Percentiles rank a stretch among this genome's conserved stretches.
Conservation (phyloP, 768 basidiomycete species). For the Termitomyces sp. region DNA sequence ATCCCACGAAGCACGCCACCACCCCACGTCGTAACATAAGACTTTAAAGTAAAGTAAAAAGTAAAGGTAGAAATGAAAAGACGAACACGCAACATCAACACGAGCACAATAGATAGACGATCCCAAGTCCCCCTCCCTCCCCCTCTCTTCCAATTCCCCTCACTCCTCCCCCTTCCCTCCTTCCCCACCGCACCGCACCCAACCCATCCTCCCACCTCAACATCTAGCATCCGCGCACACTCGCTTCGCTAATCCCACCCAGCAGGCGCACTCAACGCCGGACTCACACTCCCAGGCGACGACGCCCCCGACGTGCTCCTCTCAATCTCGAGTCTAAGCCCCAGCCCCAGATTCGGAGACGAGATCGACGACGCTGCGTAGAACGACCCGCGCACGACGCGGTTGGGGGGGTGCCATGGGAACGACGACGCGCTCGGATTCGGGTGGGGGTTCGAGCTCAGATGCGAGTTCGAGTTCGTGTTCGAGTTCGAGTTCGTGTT, state of each 20-base stretch:
- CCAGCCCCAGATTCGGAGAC: conserved; percentile 14
- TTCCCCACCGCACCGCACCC: no score
- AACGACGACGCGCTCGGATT: no score
- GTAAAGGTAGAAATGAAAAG: background rate
- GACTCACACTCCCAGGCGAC: background rate
- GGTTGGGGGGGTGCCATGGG: conserved; percentile 7
- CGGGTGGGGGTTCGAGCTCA: no score
- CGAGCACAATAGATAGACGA: background rate
- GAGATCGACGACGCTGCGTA: conserved; percentile 15
- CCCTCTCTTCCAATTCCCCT: no score
- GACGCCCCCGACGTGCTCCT: background rate
- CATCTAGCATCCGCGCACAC: no score
- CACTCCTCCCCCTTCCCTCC: background rate
- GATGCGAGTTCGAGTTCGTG: background rate
- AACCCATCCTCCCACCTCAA: no score
- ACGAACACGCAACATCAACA: background rate
- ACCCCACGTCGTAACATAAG: background rate
- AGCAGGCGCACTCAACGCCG: background rate
- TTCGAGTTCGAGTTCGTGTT: no score
- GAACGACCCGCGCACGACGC: conserved; percentile 13
- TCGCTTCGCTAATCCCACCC: background rate
- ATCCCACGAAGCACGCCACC: no score
- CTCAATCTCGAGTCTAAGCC: conserved; percentile 11
- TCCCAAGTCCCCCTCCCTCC: background rate
- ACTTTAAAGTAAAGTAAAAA: background rate